Percentiles rank a stretch among this genome's conserved stretches.
Conservation (phyloP, 192 early-diverging fungal species). For the Coemansia sp. region DNA sequence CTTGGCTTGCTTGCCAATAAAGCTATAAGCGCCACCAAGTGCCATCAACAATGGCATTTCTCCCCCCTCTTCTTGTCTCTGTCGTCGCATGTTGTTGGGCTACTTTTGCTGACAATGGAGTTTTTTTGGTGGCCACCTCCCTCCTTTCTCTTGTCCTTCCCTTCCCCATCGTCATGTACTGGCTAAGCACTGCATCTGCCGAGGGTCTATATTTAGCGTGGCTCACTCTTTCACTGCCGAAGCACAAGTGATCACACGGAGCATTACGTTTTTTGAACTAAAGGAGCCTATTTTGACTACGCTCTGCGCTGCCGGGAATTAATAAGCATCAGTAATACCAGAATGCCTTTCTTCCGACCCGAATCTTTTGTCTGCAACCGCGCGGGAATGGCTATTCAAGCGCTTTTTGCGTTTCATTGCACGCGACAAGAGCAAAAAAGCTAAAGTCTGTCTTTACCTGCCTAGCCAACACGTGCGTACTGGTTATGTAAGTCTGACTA, state of each 20-base stretch:
- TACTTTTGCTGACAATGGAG: background rate
- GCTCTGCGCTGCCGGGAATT: background rate
- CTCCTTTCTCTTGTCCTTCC: background rate
- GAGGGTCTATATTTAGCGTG: background rate
- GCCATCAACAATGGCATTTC: constrained; percentile 1
- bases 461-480: background rate
- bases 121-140: background rate
- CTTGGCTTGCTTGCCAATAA: background rate
- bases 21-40: constrained; percentile 2
- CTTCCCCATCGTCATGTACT: background rate
- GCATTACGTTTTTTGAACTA: background rate
- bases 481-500: background rate
- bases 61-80: background rate
- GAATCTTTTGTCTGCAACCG: background rate
- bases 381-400: background rate
- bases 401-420: background rate
- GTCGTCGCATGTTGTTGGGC: background rate
- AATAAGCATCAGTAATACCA: background rate
- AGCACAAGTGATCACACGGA: background rate
- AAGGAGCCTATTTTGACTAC: background rate
- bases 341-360: background rate
- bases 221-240: background rate
- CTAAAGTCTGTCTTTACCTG: background rate
- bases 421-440: background rate
- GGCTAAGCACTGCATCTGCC: background rate